Percentiles rank a stretch among this genome's conserved stretches.
These are phyloP conservation scores for Penicillium antarcticum DNA, from an alignment of 495 filamentous ascomycete species.

Conservation along the genomic window DNA sequence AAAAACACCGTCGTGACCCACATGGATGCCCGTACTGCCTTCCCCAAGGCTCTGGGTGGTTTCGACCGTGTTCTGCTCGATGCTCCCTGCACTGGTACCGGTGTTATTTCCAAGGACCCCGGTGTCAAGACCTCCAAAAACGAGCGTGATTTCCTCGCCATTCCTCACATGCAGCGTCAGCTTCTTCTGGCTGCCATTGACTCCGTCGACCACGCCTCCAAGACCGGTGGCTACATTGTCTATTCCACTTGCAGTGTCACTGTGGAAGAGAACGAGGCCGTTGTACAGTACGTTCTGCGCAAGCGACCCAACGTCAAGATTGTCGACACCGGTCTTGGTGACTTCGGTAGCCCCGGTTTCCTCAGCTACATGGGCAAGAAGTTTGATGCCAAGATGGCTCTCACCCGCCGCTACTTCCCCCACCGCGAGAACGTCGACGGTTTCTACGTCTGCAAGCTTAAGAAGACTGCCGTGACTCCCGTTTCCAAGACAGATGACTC, in stretches of 20 bases:
- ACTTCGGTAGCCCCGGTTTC: constrained; percentile 93
- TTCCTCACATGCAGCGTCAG: constrained; percentile 93
- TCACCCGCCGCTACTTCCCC: constrained; percentile 88
- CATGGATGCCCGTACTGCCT: constrained; percentile 81
- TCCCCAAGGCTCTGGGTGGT: constrained; percentile 89
- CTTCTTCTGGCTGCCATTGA: constrained; percentile 91
- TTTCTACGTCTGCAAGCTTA: constrained; percentile 97
- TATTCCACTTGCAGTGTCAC: constrained; percentile 93
- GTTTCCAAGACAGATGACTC: constrained; percentile 43
- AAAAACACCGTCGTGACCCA: constrained; percentile 94
- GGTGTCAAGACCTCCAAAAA: constrained; percentile 97
- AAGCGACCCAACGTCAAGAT: constrained; percentile 91
- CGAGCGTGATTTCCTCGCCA: constrained; percentile 83
- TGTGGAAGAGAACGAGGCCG: constrained; percentile 89
- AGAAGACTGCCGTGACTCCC: constrained; percentile 79
- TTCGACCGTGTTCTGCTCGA: constrained; percentile 85
- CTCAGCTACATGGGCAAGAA: constrained; percentile 81
- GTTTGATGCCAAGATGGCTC: constrained; percentile 80
- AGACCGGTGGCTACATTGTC: constrained; percentile 90
- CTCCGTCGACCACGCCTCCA: constrained; percentile 78
- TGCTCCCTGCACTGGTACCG: constrained; percentile 78
- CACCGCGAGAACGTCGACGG: constrained; percentile 96
- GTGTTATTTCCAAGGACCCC: constrained; percentile 93
- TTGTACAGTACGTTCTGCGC: constrained; percentile 87
- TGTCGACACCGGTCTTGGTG: constrained; percentile 80